These are phyloP conservation scores for Arxiozyma bovina DNA, from an alignment of 1,139 yeast species.

Conservation along the genomic window DNA sequence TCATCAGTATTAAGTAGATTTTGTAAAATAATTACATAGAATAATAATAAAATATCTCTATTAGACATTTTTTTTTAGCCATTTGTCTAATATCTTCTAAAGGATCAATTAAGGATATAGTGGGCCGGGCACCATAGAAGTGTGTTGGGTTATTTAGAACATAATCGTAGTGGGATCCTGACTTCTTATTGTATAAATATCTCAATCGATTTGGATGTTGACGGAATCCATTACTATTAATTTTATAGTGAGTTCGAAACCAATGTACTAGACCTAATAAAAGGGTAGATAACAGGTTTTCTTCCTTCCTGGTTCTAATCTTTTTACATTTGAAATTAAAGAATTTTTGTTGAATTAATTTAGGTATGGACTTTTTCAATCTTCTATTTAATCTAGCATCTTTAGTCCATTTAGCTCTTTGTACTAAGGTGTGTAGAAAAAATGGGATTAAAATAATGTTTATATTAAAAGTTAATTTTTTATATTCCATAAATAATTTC, in stretches of 20 bases:
- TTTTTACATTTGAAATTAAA: constrained; percentile 6
- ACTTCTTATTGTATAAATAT: constrained; percentile 7
- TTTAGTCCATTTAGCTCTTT: constrained; percentile 11
- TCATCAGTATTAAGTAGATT: constrained; percentile 10
- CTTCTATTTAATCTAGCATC: constrained; percentile 20
- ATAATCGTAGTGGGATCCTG: constrained; percentile 1
- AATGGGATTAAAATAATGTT: constrained; percentile 18
- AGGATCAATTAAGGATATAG: neutral
- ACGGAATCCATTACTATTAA: constrained; percentile 24
- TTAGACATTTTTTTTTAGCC: constrained; percentile 19
- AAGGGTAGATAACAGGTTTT: constrained; percentile 12
- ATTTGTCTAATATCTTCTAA: constrained; percentile 15
- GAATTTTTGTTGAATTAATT: constrained; percentile 16
- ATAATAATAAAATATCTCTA: constrained; percentile 19
- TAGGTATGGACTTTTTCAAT: constrained; percentile 19
- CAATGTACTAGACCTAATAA: constrained; percentile 20
- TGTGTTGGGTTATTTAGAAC: constrained; percentile 10
- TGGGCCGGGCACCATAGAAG: constrained; percentile 20
- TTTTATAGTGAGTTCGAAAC: constrained; percentile 20
- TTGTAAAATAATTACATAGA: constrained; percentile 17
- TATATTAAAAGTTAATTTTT: constrained; percentile 14
- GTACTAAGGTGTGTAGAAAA: constrained; percentile 10
- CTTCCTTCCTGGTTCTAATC: neutral
- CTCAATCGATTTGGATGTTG: constrained; percentile 18
- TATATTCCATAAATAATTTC: constrained; percentile 6